phyloP scores from a whole-genome alignment of 2,329 filamentous ascomycete species.

The Penicillium sp. region DNA sequence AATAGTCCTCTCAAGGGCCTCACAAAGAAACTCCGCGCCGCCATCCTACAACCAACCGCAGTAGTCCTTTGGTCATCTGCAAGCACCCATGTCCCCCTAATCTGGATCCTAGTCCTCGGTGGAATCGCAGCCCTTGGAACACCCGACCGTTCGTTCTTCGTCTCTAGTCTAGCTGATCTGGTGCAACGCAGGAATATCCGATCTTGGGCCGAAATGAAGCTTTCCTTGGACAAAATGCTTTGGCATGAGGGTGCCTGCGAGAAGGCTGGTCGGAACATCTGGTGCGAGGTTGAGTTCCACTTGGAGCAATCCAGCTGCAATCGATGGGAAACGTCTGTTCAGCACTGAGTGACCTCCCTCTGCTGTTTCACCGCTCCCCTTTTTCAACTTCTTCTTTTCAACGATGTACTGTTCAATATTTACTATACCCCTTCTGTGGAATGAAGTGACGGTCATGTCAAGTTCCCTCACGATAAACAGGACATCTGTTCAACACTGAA shows the following conservation, averaged over 20 bases:
- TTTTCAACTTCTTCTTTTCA: neutral
- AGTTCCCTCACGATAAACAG: neutral
- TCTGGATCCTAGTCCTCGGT: conserved; percentile 40
- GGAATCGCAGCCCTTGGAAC: conserved; percentile 39
- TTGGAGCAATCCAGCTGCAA: neutral
- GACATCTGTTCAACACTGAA: neutral
- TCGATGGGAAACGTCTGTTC: neutral
- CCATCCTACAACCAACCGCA: conserved; percentile 25
- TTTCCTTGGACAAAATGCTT: conserved; percentile 27
- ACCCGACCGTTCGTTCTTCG: conserved; percentile 35
- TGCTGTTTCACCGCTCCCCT: neutral
- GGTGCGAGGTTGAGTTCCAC: conserved; percentile 21
- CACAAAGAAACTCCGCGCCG: conserved; percentile 24
- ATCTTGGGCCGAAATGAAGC: conserved; percentile 29
- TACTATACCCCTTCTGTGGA: neutral
- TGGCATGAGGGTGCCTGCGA: conserved; percentile 41
- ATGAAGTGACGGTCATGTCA: neutral
- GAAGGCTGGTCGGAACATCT: conserved; percentile 28
- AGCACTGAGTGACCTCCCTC: neutral
- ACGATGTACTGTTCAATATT: neutral
- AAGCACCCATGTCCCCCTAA: conserved; percentile 24
- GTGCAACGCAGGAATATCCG: conserved; percentile 19
- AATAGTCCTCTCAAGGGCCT: conserved; percentile 37
- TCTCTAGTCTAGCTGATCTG: conserved; percentile 24
- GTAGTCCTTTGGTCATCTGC: conserved; percentile 27